A percentile compares a stretch with the other conserved stretches of the same genome.
phyloP scores from a whole-genome alignment of 352 stramenopile species.

The Aphanomyces cochlioides region DNA sequence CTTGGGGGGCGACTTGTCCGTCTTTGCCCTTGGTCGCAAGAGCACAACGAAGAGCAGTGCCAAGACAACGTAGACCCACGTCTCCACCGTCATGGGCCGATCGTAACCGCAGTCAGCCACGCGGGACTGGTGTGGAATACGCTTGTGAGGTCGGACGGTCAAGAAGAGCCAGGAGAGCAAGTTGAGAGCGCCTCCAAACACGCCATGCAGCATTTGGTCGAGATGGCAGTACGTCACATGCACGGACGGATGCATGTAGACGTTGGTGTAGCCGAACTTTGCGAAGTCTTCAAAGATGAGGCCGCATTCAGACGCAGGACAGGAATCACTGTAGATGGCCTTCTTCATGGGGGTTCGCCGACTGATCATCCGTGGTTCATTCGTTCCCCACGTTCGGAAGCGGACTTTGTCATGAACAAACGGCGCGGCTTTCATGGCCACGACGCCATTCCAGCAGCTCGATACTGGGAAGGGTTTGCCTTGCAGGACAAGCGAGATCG shows the following conservation, averaged over 20 bases:
- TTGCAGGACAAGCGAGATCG: not conserved
- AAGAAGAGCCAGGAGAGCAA: not conserved
- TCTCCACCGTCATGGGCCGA: not conserved
- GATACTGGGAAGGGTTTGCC: conserved; percentile 23
- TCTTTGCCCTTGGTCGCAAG: not conserved
- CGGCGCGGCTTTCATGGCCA: conserved; percentile 22
- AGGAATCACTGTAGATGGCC: conserved; percentile 1
- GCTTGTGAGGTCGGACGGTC: not conserved
- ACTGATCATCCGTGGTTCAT: conserved; percentile 4
- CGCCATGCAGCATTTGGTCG: not conserved
- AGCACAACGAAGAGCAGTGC: not conserved
- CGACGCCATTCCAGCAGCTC: conserved; percentile 30
- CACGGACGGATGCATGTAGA: conserved; percentile 21
- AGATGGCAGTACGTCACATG: conserved; percentile 16
- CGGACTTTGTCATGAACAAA: conserved; percentile 8
- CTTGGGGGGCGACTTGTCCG: no score
- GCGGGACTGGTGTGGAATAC: not conserved
- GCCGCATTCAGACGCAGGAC: conserved; percentile 11
- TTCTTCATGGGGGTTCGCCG: not conserved
- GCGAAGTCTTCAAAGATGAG: conserved; percentile 20
- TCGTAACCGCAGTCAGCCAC: not conserved
- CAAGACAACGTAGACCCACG: not conserved
- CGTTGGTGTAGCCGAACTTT: not conserved
- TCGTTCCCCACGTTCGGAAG: not conserved
- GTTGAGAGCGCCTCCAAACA: conserved; percentile 10